A percentile compares a stretch with the other conserved stretches of the same genome.
Evolutionary conservation across 1,284 basidiomycete species (phyloP).

Genomic region (Sporisorium graminicola): DNA sequence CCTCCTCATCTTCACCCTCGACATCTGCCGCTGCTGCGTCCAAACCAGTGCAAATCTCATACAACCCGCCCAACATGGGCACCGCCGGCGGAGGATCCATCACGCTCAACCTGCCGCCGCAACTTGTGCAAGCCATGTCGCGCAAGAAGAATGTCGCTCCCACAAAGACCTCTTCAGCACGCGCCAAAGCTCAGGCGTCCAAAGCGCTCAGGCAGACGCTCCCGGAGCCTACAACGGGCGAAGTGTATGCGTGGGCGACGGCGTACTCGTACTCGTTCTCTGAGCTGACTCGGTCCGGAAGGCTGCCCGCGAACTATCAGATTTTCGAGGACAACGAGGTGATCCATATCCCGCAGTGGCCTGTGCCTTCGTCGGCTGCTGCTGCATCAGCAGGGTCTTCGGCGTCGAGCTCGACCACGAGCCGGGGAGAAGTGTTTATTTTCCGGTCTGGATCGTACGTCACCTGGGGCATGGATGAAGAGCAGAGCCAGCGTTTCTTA

Average conservation of each 20-base stretch:
- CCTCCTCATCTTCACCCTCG: slow-evolving; percentile 7
- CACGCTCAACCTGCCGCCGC: slow-evolving; percentile 48
- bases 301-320: slow-evolving; percentile 54
- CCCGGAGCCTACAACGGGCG: slow-evolving; percentile 43
- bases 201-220: slow-evolving; percentile 47
- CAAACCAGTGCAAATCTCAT: slow-evolving; percentile 47
- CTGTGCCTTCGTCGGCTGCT: slow-evolving; percentile 14
- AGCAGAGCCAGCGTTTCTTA: slow-evolving; percentile 56
- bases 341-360: slow-evolving; percentile 66
- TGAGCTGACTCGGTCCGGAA: slow-evolving; percentile 48
- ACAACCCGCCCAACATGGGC: slow-evolving; percentile 40
- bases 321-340: slow-evolving; percentile 66
- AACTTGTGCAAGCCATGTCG: slow-evolving; percentile 45
- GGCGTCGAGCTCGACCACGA: neutral
- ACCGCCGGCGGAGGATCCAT: slow-evolving; percentile 35
- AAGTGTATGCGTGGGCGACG: slow-evolving; percentile 64
- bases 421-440: slow-evolving; percentile 62
- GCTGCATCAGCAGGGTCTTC: neutral
- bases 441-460: slow-evolving; percentile 66
- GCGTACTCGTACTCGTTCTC: slow-evolving; percentile 63
- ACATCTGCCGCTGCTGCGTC: no score
- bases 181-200: slow-evolving; percentile 46
- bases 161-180: slow-evolving; percentile 44
- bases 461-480: slow-evolving; percentile 64
- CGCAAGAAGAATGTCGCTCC: slow-evolving; percentile 28